Base-by-base conservation (phyloP, 2,329 filamentous ascomycete genomes). In the Lachnellula willkommii region DNA sequence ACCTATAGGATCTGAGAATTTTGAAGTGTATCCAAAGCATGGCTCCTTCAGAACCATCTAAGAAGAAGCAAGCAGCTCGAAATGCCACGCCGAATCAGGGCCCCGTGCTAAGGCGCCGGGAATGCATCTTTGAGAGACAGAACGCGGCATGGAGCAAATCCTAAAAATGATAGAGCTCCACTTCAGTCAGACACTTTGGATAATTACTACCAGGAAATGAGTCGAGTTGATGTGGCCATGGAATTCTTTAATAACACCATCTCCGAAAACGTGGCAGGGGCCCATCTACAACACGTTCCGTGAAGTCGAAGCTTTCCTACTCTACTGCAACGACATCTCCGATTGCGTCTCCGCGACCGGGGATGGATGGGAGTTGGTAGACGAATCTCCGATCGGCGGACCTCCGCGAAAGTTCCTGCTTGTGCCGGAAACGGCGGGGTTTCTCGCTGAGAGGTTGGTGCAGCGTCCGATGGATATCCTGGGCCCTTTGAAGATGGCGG, bases 261-360 rank as follows among this genome's bases (percentile, higher is more conserved):
- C 42, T 5, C 11, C 15, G 20, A 45, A 22, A 45, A 17, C 9
- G 11, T 45, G 5, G 15, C 20, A 17, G 42, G 15, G 4, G 42
- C 24, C 6, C 17, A 45, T 12, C 11, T 12, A 17, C 37, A 40
- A 40, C 14, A 40, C 17, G 7, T 40, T 40, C 20, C 20, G 20
- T 20, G 53, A 55, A 32, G n/a, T 55, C 12, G 40, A 51, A 39
- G 42, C 53, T 11, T 55, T 55, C 35, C 28, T 54, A 5, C 9
- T 50, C 9, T 28, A 24, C 52, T 45, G 52, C 22, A 54, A 35
- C 7, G n/a, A 45, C 7, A 39, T 12, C 20, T 26, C 3, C 14
- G 17, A 54, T 9, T 14, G 9, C 39, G 35, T 47, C 39, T 26
- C 15, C 4, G 20, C 48, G 9, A 37, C 20, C n/a, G 47, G 47